Evolutionary conservation across 108 stramenopile species (phyloP).

Genomic region (Epithemia pelagica): DNA sequence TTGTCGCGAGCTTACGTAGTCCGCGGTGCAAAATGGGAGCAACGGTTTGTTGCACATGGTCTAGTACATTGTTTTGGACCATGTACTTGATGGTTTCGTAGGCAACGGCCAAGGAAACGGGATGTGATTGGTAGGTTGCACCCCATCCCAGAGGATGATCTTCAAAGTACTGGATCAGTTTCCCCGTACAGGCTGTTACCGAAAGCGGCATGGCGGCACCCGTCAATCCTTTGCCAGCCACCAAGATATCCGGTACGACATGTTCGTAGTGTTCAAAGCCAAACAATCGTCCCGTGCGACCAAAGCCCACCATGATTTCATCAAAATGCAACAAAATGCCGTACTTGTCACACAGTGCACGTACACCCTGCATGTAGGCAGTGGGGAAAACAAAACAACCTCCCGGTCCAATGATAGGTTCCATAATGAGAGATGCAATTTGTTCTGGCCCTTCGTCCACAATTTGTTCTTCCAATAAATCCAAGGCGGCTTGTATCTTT

Average conservation of each 20-base stretch:
- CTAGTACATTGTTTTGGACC: conserved; percentile 38
- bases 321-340: conserved; percentile 90
- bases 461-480: conserved; percentile 64
- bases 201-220: conserved; percentile 39
- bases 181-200: conserved; percentile 39
- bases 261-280: conserved; percentile 86
- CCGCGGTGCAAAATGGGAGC: conserved; percentile 45
- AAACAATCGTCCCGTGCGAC: conserved; percentile 90
- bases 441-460: conserved; percentile 55
- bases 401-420: conserved; percentile 90
- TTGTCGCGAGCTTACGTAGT: conserved; percentile 35
- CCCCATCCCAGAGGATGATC: conserved; percentile 59
- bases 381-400: conserved; percentile 74
- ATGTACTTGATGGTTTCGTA: conserved; percentile 54
- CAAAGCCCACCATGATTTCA: conserved; percentile 97
- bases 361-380: conserved; percentile 65
- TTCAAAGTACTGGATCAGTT: conserved; percentile 60
- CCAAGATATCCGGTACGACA: conserved; percentile 89
- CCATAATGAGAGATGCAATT: conserved; percentile 90
- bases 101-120: conserved; percentile 57
- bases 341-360: conserved; percentile 80
- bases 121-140: conserved; percentile 54
- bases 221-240: conserved; percentile 83
- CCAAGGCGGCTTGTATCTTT: conserved; percentile 29
- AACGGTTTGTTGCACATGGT: conserved; percentile 27